A percentile compares a stretch with the other conserved stretches of the same genome.
Evolutionary conservation across 768 basidiomycete genomes (phyloP).

Genomic region (Mycena rebaudengoi): DNA sequence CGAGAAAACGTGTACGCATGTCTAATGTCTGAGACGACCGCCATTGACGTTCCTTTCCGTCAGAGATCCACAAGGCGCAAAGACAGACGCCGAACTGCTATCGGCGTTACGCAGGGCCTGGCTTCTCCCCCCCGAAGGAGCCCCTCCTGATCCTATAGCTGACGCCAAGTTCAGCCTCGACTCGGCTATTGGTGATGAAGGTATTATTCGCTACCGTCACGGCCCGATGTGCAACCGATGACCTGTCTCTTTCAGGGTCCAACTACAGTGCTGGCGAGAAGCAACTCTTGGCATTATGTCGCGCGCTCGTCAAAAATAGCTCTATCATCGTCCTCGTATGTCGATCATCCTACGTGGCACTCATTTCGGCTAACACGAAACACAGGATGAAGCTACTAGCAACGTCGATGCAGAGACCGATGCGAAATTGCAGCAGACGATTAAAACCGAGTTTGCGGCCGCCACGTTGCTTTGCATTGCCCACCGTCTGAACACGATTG

Average conservation of each 20-base stretch:
- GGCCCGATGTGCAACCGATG: background rate
- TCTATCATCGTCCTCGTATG: slow-evolving; percentile 64
- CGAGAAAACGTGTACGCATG: slow-evolving; percentile 53
- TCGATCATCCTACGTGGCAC: slow-evolving; percentile 8
- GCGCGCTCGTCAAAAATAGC: slow-evolving; percentile 69
- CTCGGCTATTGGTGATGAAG: slow-evolving; percentile 69
- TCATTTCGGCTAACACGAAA: background rate
- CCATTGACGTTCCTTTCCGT: background rate
- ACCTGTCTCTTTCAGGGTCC: slow-evolving; percentile 45
- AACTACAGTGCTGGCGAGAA: slow-evolving; percentile 76
- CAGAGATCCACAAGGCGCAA: slow-evolving; percentile 61
- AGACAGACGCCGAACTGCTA: slow-evolving; percentile 70
- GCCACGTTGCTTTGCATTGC: slow-evolving; percentile 67
- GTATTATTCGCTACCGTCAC: slow-evolving; percentile 37
- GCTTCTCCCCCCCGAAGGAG: slow-evolving; percentile 61
- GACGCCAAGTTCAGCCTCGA: slow-evolving; percentile 78
- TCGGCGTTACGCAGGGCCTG: slow-evolving; percentile 67
- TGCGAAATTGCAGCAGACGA: slow-evolving; percentile 67
- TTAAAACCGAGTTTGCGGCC: slow-evolving; percentile 64
- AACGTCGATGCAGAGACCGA: slow-evolving; percentile 72
- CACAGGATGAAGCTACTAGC: slow-evolving; percentile 70
- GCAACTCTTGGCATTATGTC: slow-evolving; percentile 68
- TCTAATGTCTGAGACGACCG: background rate
- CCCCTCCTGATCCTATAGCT: slow-evolving; percentile 48
- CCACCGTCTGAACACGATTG: slow-evolving; percentile 67